Conservation (phyloP, 257 asterid genomes). For the Solanum sejunctum region DNA sequence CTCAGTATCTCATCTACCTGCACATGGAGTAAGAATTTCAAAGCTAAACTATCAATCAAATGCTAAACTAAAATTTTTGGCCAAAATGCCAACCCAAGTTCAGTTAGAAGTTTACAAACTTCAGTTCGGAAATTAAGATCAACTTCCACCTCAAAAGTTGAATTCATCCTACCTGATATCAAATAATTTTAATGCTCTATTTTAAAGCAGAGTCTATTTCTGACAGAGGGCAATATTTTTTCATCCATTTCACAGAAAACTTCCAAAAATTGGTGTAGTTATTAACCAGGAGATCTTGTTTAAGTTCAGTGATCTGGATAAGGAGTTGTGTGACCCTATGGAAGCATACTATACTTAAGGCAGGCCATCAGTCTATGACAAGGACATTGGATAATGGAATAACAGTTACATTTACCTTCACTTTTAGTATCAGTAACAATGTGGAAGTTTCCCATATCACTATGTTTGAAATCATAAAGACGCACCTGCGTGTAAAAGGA, state of each 20-base stretch:
- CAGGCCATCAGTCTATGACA: neutral
- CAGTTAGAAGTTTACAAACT: neutral
- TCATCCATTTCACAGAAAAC: neutral
- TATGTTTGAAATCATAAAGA: constrained; percentile 39
- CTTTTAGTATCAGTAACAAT: constrained; percentile 43
- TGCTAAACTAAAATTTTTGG: neutral
- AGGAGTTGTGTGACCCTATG: neutral
- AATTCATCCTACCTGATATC: neutral
- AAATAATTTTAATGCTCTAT: neutral
- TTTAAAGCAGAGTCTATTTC: neutral
- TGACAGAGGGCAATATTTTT: neutral
- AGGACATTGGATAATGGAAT: neutral
- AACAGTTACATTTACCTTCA: constrained; percentile 43
- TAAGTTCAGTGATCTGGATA: neutral
- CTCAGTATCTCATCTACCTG: neutral
- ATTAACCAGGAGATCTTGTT: neutral
- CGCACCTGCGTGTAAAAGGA: constrained; percentile 36
- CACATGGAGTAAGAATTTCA: neutral
- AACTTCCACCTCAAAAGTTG: neutral
- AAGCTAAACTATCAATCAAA: neutral
- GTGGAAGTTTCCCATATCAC: constrained; percentile 35
- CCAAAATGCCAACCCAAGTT: neutral
- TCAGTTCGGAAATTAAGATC: neutral
- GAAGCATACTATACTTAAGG: neutral
- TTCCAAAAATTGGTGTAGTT: neutral